A percentile compares a stretch with the other conserved stretches of the same genome.
phyloP scores from a whole-genome alignment of 2,329 filamentous ascomycete species.

The Aphanoascus verrucosus region DNA sequence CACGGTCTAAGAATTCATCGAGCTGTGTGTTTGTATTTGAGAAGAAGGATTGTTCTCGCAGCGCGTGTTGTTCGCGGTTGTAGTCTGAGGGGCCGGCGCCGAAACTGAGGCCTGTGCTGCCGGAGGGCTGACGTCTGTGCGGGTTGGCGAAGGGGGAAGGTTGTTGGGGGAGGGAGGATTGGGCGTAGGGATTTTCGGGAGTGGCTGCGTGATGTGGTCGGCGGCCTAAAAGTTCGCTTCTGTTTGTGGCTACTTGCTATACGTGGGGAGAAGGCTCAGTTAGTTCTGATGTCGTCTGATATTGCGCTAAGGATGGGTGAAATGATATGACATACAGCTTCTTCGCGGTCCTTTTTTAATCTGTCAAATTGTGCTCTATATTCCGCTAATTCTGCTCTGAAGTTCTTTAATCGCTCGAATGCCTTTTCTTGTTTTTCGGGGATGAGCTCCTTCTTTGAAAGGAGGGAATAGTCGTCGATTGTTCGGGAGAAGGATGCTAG shows the following conservation, averaged over 20 bases:
- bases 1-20: slow-evolving; percentile 87
- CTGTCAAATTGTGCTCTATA: slow-evolving; percentile 68
- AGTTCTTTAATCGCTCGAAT: slow-evolving; percentile 70
- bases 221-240: slow-evolving; percentile 73
- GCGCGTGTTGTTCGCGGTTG: slow-evolving; percentile 65
- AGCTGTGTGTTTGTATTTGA: slow-evolving; percentile 68
- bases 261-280: neutral
- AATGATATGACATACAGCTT: slow-evolving; percentile 44
- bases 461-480: slow-evolving; percentile 78
- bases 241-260: slow-evolving; percentile 54
- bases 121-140: slow-evolving; percentile 22
- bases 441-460: slow-evolving; percentile 81
- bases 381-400: slow-evolving; percentile 69
- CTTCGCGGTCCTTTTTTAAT: slow-evolving; percentile 67
- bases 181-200: slow-evolving; percentile 87
- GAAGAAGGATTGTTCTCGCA: slow-evolving; percentile 86
- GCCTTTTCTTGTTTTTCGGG: slow-evolving; percentile 88
- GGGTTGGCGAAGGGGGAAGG: slow-evolving; percentile 34
- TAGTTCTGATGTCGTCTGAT: neutral
- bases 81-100: slow-evolving; percentile 45
- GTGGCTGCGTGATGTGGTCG: slow-evolving; percentile 67
- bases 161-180: slow-evolving; percentile 39
- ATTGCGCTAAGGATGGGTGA: neutral
- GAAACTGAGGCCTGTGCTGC: slow-evolving; percentile 34
- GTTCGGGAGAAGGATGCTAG: slow-evolving; percentile 76